Evolutionary conservation across 371 early-diverging fungal species (phyloP), one percentile per base, ranked within the genome.

Genomic region (Mortierella sp.): DNA sequence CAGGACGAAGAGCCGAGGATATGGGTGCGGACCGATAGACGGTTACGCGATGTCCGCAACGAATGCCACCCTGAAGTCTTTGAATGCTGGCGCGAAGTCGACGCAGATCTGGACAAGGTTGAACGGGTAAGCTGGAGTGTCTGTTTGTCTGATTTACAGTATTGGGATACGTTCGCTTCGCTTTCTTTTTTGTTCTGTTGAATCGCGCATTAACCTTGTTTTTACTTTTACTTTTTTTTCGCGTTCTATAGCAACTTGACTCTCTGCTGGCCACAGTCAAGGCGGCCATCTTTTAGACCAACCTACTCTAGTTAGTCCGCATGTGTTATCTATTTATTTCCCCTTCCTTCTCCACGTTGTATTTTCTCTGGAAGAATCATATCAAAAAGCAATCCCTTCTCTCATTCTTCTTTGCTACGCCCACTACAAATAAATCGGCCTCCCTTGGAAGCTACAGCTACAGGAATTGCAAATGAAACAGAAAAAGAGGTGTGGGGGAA

Each of bases 41-140:
- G 84, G 24, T 53, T 83, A 39, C 64, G 67, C 55, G 84, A 83
- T 47, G 84, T 83, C 10, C 72, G 44, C 45, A 26, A 29, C 29
- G 84, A 83, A 29, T 83, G 84, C 47, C 84, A 83, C 41, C 84
- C 84, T 22, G 84, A 83, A 55, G 84, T 83, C 24, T 79, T 79
- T 61, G 84, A 78, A 24, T 83, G 84, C 64, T 83, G 84, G 84
- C 64, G 53, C 43, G 76, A 72, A 50, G 79, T 83, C 4, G 84
- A 83, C 39, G 79, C 79, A 34, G 84, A 78, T 73, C 66, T 83
- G 29, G 84, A 83, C 64, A 78, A 75, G 67, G 84, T 83, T 70
- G 84, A 79, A 70, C 66, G 71, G 64, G 82, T 82, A 82, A 58
- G 74, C 22, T 55, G 65, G 4, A 58, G 2, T 66, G 19, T 39